Conservation (phyloP, 768 basidiomycete genomes). For the Trametes elegans region DNA sequence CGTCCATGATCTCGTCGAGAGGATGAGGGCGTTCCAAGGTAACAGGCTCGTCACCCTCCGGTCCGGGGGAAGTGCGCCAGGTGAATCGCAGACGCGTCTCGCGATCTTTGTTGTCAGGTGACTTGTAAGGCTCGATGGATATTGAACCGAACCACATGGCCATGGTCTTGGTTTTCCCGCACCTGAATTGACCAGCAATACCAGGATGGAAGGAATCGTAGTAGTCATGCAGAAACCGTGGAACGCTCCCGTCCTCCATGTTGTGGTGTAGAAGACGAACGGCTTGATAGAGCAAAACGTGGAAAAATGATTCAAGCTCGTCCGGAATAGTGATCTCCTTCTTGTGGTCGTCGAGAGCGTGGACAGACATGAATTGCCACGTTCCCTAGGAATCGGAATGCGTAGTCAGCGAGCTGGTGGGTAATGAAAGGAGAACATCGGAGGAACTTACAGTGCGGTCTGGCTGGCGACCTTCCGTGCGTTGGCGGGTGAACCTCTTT, state of each 20-base stretch:
- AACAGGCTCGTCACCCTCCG: too few relatives aligned
- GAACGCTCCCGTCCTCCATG: constrained; percentile 3
- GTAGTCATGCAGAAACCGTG: constrained; percentile 13
- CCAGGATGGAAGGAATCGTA: too few relatives aligned
- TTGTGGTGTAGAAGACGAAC: constrained; percentile 17
- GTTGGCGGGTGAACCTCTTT: not conserved
- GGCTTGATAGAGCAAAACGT: constrained; percentile 2
- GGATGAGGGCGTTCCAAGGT: too few relatives aligned
- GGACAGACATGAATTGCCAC: constrained; percentile 10
- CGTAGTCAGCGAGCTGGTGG: not conserved
- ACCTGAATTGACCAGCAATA: too few relatives aligned
- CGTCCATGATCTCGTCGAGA: too few relatives aligned
- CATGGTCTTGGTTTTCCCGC: too few relatives aligned
- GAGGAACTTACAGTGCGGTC: constrained; percentile 13
- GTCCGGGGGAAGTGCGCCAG: too few relatives aligned
- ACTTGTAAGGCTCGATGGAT: too few relatives aligned
- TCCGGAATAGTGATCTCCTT: not conserved
- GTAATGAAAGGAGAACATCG: too few relatives aligned
- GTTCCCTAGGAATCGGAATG: not conserved
- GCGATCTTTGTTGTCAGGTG: too few relatives aligned
- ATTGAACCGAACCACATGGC: too few relatives aligned
- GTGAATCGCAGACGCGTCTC: too few relatives aligned
- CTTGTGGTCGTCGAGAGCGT: not conserved
- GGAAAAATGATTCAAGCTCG: constrained; percentile 15
- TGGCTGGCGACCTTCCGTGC: not conserved